Evolutionary conservation across 208 protist species (phyloP), one percentile per base, ranked within the genome.

Genomic region (Angomonas deanei): DNA sequence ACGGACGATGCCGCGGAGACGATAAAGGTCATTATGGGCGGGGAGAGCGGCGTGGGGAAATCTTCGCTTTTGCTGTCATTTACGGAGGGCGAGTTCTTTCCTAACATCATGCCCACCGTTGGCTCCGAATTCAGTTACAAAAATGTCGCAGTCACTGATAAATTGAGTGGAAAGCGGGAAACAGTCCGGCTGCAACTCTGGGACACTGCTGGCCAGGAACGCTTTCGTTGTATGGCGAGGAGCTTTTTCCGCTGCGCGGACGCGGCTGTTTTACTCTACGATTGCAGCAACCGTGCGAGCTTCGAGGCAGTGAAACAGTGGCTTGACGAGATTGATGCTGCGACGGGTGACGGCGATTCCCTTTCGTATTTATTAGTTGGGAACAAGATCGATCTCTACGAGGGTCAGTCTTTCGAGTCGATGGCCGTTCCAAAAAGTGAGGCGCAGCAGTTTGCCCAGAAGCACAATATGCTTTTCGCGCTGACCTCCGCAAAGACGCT

Each of bases 101-200:
- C 42, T 19, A 10, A 21, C 8, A 50, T 50, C 42, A 23, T 19
- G n/a, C 50, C 50, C n/a, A 56, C 88, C 27, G 93, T 96, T 53
- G 91, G 91, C 54, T 85, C 96, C n/a, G 91, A 96, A 56, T 96
- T 95, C 68, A 93, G 89, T 64, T 66, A 82, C 0, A 86, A 86
- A 57, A 86, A 70, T 26, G 80, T 87, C 19, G 64, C 72, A 10
- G 91, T 98, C 23, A 54, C 66, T 42, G 89, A 90, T 61, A 27
- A 52, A 4, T 50, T 64, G 34, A 65, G 31, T 3, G 75, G 74
- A 17, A 33, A 66, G 19, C 56, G 69, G n/a, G 88, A 94, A 36
- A 67, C 74, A 1, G 79, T 94, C 23, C 92, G 91, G 39, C 33
- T 96, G 55, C 86, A 93, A 64, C 78, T 96, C 10, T 97, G 91